These are phyloP conservation scores for Vaccinium vitisidaea DNA, from an alignment of 148 eudicot genomes.

Conservation along the genomic window DNA sequence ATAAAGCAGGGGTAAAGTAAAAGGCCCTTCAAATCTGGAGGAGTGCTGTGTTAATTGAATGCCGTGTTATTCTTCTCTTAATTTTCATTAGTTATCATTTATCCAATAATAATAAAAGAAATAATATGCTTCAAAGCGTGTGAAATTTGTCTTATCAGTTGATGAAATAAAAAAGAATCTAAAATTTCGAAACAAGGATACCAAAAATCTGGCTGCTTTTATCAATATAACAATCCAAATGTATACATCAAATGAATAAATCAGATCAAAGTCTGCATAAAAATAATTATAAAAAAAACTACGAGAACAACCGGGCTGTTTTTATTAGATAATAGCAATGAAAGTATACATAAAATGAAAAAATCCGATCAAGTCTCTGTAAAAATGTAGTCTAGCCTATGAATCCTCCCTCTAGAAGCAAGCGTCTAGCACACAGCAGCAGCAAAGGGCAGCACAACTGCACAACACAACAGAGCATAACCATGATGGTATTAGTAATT, in stretches of 20 bases:
- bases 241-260: background rate
- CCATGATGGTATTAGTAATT: background rate
- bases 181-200: background rate
- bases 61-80: too few relatives aligned
- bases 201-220: background rate
- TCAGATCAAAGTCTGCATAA: background rate
- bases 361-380: slow-evolving; percentile 2
- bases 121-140: too few relatives aligned
- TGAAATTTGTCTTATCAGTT: too few relatives aligned
- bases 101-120: too few relatives aligned
- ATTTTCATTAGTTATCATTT: too few relatives aligned
- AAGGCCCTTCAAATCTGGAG: too few relatives aligned
- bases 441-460: slow-evolving; percentile 32
- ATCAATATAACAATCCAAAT: background rate
- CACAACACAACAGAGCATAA: background rate
- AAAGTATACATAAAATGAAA: background rate
- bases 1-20: too few relatives aligned
- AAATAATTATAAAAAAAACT: background rate
- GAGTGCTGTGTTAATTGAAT: too few relatives aligned
- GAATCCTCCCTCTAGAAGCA: slow-evolving; percentile 14
- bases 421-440: slow-evolving; percentile 28
- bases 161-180: too few relatives aligned
- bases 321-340: slow-evolving; percentile 3
- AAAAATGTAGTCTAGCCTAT: background rate
- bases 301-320: background rate